Evolutionary conservation across 768 basidiomycete species (phyloP), one percentile per base, ranked within the genome.

Genomic region (Panaeolus cyanescens): DNA sequence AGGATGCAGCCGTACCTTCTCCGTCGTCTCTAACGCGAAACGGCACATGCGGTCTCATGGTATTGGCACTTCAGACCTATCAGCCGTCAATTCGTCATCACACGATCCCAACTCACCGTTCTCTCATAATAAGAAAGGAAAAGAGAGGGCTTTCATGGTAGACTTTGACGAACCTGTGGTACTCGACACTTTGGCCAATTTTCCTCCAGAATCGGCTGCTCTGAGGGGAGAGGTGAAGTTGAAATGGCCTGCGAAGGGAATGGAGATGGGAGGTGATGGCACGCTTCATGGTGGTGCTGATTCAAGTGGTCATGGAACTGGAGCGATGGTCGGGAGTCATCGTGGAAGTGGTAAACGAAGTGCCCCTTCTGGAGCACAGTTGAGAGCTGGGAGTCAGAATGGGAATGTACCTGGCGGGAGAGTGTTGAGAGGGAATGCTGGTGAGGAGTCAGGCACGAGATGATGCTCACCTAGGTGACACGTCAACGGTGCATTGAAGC

Each of bases 11-110:
- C 85, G 86, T 63, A 74, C 77, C 2, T 89, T 89, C 67, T 85
- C 84, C 13, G 87, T 89, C 20, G 80, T 86, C 22, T 88, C 87
- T 4, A 88, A 88, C 64, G 86, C 86, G 8, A 86, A 84, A 65
- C 79, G 87, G 40, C 87, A 88, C 67, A 79, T 87, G 61, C 83
- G 85, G 33, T 86, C 85, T 7, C 87, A 88, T 60, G 84, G 86
- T 32, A 77, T 86, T 40, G 77, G 78, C 0, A 53, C 4, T 72
- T 1, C 56, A 64, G 5, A 55, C 65, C 20, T 67, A 69, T 50
- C 45, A 22, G 30, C 25, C 13, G 30, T n/a, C 45, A 20, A 4
- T 13, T 5, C 45, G 5, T 28, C 30, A 28, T 1, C 45, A 50
- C 17, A 25, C 22, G 45, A 50, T 20, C 10, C 45, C 25, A 70